Conservation (phyloP, 331 rosid species). For the Stylosanthes scabra region DNA sequence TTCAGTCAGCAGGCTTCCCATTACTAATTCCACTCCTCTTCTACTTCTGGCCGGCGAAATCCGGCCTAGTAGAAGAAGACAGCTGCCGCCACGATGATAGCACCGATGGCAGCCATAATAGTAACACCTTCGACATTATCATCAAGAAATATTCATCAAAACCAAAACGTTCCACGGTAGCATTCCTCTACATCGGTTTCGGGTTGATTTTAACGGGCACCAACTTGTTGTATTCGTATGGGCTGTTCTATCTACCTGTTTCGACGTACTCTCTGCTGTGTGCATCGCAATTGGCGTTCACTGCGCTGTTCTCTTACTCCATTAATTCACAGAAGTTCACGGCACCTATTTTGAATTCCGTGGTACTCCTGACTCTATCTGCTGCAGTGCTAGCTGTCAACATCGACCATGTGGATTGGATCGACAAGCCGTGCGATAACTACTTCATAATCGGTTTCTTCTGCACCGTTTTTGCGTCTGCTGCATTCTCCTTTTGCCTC, state of each 20-base stretch:
- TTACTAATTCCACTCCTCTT: slow-evolving; percentile 59
- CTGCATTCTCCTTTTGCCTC: slow-evolving; percentile 59
- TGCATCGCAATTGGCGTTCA: slow-evolving; percentile 79
- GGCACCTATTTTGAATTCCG: slow-evolving; percentile 60
- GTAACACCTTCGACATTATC: no score
- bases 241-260: slow-evolving; percentile 73
- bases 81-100: not conserved
- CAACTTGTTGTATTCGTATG: slow-evolving; percentile 77
- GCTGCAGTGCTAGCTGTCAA: slow-evolving; percentile 68
- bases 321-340: slow-evolving; percentile 72
- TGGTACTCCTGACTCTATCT: slow-evolving; percentile 66
- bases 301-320: slow-evolving; percentile 63
- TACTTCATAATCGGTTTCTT: slow-evolving; percentile 45
- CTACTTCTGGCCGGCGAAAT: slow-evolving; percentile 40
- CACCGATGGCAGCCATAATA: no score
- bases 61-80: no score
- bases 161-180: slow-evolving; percentile 42
- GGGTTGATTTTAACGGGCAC: slow-evolving; percentile 59
- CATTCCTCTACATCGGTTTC: slow-evolving; percentile 53
- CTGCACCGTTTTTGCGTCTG: slow-evolving; percentile 69
- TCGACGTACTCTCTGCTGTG: slow-evolving; percentile 74
- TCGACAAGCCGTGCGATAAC: slow-evolving; percentile 35
- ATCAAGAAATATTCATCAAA: not conserved
- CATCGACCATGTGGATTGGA: slow-evolving; percentile 44
- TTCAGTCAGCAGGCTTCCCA: slow-evolving; percentile 87